A percentile compares a stretch with the other conserved stretches of the same genome.
Conservation (phyloP, 2,329 filamentous ascomycete genomes). For the Microascus cirrosus region DNA sequence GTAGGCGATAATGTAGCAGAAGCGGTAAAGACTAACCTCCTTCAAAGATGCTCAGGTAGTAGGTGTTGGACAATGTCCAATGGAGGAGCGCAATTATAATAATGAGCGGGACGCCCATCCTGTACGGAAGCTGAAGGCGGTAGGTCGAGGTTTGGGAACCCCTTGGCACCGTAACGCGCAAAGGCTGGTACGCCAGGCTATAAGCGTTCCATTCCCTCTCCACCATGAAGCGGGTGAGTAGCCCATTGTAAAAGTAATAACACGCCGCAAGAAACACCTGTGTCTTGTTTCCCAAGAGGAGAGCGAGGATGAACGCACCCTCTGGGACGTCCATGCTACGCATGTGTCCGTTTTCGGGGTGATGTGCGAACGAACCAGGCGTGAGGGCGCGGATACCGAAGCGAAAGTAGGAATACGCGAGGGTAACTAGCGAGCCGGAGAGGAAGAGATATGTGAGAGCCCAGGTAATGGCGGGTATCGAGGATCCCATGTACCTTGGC, state of each 20-base stretch:
- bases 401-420: conserved; percentile 23
- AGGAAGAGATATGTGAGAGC: conserved; percentile 9
- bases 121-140: conserved; percentile 12
- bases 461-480: conserved; percentile 26
- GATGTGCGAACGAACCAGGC: conserved; percentile 9
- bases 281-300: conserved; percentile 15
- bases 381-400: conserved; percentile 22
- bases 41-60: conserved; percentile 5
- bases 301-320: conserved; percentile 9
- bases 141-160: conserved; percentile 10
- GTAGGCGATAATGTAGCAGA: neutral
- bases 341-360: conserved; percentile 2
- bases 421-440: conserved; percentile 5
- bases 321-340: conserved; percentile 18
- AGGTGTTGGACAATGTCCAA: conserved; percentile 9
- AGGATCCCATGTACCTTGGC: conserved; percentile 30
- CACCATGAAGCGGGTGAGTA: conserved; percentile 16
- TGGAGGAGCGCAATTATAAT: conserved; percentile 8
- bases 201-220: conserved; percentile 2
- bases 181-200: conserved; percentile 1
- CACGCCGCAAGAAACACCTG: conserved; percentile 35
- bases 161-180: conserved; percentile 10
- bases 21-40: neutral
- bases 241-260: conserved; percentile 34
- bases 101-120: conserved; percentile 11